Base-by-base conservation (phyloP, 1,284 basidiomycete genomes). In the Marasmius oreades region DNA sequence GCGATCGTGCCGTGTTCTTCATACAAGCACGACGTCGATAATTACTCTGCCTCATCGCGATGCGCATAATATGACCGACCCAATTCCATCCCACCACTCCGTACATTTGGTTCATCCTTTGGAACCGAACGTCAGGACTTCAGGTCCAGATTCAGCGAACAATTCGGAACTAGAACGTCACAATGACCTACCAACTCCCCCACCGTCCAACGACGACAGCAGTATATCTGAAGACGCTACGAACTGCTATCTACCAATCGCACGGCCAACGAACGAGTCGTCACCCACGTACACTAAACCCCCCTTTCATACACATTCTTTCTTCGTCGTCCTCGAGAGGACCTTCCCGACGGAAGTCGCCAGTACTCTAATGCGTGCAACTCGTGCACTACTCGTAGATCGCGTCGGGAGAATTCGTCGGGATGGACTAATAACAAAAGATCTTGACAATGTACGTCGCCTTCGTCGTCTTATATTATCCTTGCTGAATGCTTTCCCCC, bases 391-490 rank as follows among this genome's bases (percentile, higher is more conserved):
- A 63, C 80, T 98, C 34, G 82, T 91, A 2, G 83, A 88, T 63
- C 81, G 93, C 31, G 78, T 91, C 52, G 86, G 86, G n/a, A 75
- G 81, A 62, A 90, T 96, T 5, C 78, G 81, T 56, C 75, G 84
- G 53, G 86, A 90, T 55, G 87, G 91, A 39, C 75, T 98, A 66
- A 88, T 86, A 37, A 78, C 81, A 45, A 91, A 95, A 70, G 95
- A 98, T 68, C 71, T 95, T 53, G 95, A 96, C 70, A 96, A 95
- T 70, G 93, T 95, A 70, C 60, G 90, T 81, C 12, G 36, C 43
- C n/a, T 5, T 37, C 37, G 1, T 18, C 34, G 44, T 33, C 48
- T 51, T 20, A 31, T 23, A 55, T n/a, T 23, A n/a, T 14, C 24
- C 12, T 44, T 23, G 5, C 26, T 28, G 16, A 60, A 65, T 42